A percentile compares a stretch with the other conserved stretches of the same genome.
Evolutionary conservation across 139 green algal genomes (phyloP).

Genomic region (Chlamydomonas schloesseri): DNA sequence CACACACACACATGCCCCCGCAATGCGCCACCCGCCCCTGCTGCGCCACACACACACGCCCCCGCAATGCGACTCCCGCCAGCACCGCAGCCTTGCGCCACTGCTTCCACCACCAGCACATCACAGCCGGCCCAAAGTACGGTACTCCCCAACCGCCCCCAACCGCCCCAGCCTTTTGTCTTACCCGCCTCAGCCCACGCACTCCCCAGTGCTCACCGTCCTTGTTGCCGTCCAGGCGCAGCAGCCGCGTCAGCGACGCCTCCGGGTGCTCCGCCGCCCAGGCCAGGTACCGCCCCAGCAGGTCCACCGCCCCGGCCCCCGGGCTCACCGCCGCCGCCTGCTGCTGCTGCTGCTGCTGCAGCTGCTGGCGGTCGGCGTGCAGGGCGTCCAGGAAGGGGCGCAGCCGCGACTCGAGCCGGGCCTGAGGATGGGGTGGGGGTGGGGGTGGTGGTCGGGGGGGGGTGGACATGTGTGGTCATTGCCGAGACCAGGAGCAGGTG

Average conservation of each 20-base stretch:
- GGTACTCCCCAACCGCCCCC: no score
- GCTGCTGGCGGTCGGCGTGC: neutral
- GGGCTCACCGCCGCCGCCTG: neutral
- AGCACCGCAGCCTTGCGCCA: no score
- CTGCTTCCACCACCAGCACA: no score
- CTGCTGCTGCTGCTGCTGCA: neutral
- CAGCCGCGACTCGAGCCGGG: neutral
- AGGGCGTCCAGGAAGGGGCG: neutral
- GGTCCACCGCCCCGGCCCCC: neutral
- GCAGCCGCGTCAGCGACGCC: constrained; percentile 1
- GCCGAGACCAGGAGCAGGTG: no score
- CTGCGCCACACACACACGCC: no score
- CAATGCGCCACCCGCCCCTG: no score
- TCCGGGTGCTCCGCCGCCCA: constrained; percentile 1
- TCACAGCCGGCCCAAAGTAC: no score
- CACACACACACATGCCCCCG: no score
- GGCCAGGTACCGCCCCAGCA: neutral
- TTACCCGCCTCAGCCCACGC: no score
- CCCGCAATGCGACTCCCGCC: no score
- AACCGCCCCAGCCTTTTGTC: no score
- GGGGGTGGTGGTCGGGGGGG: neutral
- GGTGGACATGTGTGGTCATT: no score
- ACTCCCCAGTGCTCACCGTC: neutral
- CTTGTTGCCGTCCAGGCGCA: constrained; percentile 6
- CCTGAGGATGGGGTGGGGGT: neutral